Percentiles rank a stretch among this genome's conserved stretches.
Conservation (phyloP, 2,329 filamentous ascomycete species). For the Cladorrhinum sp. region DNA sequence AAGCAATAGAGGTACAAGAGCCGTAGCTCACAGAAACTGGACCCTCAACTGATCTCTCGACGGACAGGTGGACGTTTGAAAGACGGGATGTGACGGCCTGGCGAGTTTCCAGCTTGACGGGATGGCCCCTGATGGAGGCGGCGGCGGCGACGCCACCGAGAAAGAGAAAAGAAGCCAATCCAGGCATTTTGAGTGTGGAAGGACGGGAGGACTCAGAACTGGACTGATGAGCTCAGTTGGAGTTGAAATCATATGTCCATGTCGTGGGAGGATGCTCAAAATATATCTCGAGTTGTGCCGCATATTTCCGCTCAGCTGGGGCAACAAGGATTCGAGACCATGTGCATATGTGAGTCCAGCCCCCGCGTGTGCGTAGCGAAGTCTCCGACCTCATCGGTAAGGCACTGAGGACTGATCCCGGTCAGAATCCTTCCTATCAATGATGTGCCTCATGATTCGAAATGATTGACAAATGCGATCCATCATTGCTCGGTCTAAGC, state of each 20-base stretch:
- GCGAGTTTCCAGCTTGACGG: conserved; percentile 35
- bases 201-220: neutral
- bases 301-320: neutral
- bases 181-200: conserved; percentile 13
- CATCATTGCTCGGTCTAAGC: neutral
- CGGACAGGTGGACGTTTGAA: conserved; percentile 33
- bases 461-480: neutral
- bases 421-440: neutral
- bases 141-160: conserved; percentile 14
- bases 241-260: neutral
- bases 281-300: neutral
- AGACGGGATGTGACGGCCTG: conserved; percentile 34
- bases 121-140: conserved; percentile 10
- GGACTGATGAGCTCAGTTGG: neutral
- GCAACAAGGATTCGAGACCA: neutral
- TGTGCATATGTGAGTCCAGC: neutral
- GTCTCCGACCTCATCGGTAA: neutral
- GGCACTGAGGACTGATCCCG: neutral
- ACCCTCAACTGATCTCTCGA: conserved; percentile 27
- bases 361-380: neutral
- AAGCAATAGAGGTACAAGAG: conserved; percentile 28
- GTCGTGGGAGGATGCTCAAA: neutral
- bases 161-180: conserved; percentile 13
- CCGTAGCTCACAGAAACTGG: conserved; percentile 35
- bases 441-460: neutral